Base-by-base conservation (phyloP, 2,329 filamentous ascomycete species). In the Fusarium scirpi region DNA sequence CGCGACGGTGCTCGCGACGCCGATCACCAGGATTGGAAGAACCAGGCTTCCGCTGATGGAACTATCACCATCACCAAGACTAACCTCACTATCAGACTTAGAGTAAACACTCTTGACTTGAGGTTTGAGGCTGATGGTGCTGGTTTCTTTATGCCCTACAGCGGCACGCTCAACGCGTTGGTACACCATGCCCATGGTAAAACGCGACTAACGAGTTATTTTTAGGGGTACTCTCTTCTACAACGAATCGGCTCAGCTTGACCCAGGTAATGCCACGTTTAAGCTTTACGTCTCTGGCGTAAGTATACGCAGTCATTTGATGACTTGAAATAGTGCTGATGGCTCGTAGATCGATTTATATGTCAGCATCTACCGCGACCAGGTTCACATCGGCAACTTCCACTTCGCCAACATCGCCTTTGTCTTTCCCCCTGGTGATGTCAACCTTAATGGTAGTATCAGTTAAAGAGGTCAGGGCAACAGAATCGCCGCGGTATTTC, bases 21-120 rank as follows among this genome's bases (percentile, higher is more conserved):
- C 24, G 24, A 24, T 24, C 40, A 59, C 6, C 4, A 59, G n/a
- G n/a, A 24, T 29, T 59, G 57, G 57, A 57, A 60, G 30, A 56
- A 46, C 16, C 16, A 24, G 40, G n/a, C 41, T 11, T 6, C 9
- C 9, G 40, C 29, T 6, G 15, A 29, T n/a, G 57, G 57, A 25
- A 38, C 6, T 7, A 20, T 59, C 41, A 20, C 5, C 0, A 29
- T 59, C 1, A 56, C 40, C n/a, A 59, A 56, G 57, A 59, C 57
- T 4, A 16, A 22, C 10, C 18, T 58, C 13, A 10, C 34, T 15
- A 11, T 59, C 3, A 13, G 11, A 11, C 40, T 59, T 15, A 24
- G 41, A 24, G 48, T 29, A 27, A 8, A 6, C 10, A 44, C 38
- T 38, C 48, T 45, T 22, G 48, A 55, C 4, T 12, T 55, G 22